phyloP scores from a whole-genome alignment of 2,329 filamentous ascomycete species.

The Colletotrichum camelliae region DNA sequence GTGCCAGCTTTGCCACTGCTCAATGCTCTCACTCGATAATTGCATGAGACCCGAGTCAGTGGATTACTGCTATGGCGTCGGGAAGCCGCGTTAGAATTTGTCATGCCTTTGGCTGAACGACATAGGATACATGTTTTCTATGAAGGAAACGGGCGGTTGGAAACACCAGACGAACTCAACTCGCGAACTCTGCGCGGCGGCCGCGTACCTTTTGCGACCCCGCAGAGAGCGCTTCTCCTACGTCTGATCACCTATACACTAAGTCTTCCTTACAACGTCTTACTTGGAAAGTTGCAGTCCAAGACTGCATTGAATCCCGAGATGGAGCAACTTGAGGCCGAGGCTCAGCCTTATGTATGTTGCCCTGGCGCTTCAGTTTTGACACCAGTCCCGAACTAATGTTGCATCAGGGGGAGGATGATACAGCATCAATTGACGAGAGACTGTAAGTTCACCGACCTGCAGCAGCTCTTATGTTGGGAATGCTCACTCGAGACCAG shows the following conservation, averaged over 20 bases:
- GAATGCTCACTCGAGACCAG: background rate
- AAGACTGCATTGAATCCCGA: background rate
- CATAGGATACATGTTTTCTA: accelerated
- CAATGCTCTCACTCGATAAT: background rate
- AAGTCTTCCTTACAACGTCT: background rate
- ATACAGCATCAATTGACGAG: background rate
- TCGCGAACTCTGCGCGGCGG: background rate
- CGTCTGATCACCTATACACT: background rate
- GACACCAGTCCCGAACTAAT: background rate
- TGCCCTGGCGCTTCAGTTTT: accelerated
- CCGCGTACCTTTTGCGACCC: background rate
- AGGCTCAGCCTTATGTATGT: background rate
- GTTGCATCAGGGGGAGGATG: background rate
- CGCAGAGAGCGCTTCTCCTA: no score
- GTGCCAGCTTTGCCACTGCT: background rate
- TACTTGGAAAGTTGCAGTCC: background rate
- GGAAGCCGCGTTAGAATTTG: no score
- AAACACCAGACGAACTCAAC: background rate
- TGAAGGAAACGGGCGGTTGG: background rate
- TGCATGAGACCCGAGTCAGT: background rate
- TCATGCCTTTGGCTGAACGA: no score
- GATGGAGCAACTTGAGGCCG: background rate
- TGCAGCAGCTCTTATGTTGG: background rate
- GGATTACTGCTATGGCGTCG: accelerated
- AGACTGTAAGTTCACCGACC: background rate